Conservation (phyloP, 495 filamentous ascomycete genomes). For the Aspergillus heteromorphus region DNA sequence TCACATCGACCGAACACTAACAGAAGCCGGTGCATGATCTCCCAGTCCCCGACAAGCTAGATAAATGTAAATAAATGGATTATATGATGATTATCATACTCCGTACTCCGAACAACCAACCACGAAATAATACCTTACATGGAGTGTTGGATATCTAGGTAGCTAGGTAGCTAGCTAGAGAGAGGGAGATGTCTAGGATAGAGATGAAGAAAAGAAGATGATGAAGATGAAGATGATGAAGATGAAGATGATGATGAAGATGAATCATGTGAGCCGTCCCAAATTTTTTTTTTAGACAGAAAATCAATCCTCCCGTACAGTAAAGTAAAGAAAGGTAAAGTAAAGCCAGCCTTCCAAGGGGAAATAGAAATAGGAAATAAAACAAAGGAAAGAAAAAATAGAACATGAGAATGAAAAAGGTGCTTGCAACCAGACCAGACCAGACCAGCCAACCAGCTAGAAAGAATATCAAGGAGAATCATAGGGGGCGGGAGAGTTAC, state of each 20-base stretch:
- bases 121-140: conserved; percentile 15
- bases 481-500: too few species aligned
- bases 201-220: background rate
- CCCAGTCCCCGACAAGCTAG: conserved; percentile 6
- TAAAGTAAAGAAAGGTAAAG: too few species aligned
- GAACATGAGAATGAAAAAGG: too few species aligned
- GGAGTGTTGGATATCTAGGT: conserved; percentile 7
- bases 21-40: conserved; percentile 6
- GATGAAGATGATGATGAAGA: background rate
- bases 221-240: background rate
- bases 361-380: too few species aligned
- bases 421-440: background rate
- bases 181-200: too few species aligned
- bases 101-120: too few species aligned
- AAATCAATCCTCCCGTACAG: background rate
- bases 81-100: conserved; percentile 10
- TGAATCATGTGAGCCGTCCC: background rate
- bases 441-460: background rate
- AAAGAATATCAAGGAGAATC: background rate
- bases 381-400: too few species aligned
- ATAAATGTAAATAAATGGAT: too few species aligned
- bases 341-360: background rate
- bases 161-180: too few species aligned
- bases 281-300: too few species aligned
- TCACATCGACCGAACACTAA: background rate